These are phyloP conservation scores for Penicillium lagena DNA, from an alignment of 495 filamentous ascomycete genomes.

Conservation along the genomic window DNA sequence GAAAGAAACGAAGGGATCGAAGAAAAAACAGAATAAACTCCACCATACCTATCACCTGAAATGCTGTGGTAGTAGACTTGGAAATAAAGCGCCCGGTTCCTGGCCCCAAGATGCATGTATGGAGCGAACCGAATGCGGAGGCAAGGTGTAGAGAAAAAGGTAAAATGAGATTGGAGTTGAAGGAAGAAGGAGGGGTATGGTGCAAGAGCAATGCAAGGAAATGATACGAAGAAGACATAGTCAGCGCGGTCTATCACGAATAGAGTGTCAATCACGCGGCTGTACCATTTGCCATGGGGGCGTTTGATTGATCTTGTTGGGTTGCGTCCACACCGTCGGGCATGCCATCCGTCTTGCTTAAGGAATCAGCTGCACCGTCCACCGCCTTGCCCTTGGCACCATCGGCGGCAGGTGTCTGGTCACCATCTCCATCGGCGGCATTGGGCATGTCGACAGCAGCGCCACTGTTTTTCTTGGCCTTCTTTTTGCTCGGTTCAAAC, in stretches of 20 bases:
- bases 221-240: no score
- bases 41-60: no score
- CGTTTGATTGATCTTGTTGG: no score
- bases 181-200: no score
- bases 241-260: no score
- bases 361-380: constrained; percentile 11
- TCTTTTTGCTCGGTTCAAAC: constrained; percentile 40
- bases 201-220: no score
- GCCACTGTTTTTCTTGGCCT: constrained; percentile 41
- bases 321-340: neutral
- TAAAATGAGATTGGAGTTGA: no score
- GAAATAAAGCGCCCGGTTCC: no score
- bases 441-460: constrained; percentile 22
- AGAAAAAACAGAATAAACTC: neutral
- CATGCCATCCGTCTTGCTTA: constrained; percentile 4
- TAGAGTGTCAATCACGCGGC: constrained; percentile 6
- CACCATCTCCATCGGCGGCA: constrained; percentile 29
- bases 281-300: constrained; percentile 27
- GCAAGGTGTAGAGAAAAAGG: neutral
- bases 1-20: constrained; percentile 1
- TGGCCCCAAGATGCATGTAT: no score
- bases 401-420: constrained; percentile 10
- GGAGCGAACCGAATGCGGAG: no score
- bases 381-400: constrained; percentile 14
- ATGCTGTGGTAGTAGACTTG: no score